Evolutionary conservation across 2,329 filamentous ascomycete species (phyloP), one percentile per base, ranked within the genome.

Genomic region (Cytospora paraplurivora): DNA sequence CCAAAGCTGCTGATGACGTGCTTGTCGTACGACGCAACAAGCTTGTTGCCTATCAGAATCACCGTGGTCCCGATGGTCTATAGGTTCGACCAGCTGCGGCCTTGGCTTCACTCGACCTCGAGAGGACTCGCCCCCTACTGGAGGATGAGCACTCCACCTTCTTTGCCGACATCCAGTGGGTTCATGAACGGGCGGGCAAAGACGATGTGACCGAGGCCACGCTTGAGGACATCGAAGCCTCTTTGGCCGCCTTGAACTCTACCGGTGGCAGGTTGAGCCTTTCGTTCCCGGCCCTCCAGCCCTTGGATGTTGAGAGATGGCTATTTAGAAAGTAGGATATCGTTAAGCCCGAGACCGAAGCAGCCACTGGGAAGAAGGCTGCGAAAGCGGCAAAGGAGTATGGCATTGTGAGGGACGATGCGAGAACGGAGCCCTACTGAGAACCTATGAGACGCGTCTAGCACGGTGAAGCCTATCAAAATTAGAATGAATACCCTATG

Each of bases 21-120:
- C 65, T 79, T 1, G 72, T 81, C 4, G 71, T 80, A 34, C 69
- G 78, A 19, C 71, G 78, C 38, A 76, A 73, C 1, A 74, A 75
- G 57, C 38, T 74, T 38, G 77, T 79, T 11, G 75, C 73, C 2
- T 76, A 71, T 44, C 63, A 61, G 35, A 59, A 67, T 59, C 17
- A 33, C 47, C 62, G 64, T 33, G 35, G 55, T 6, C 15, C 35
- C 11, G 51, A 21, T 21, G 51, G 32, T 15, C 38, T 21, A 13
- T 64, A 32, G 59, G 44, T 56, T 37, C 34, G 38, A 33, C 60
- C 63, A 13, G 37, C 67, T 2, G 35, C 49, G 11, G 56, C 67
- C 8, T 38, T 60, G 58, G 7, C 33, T 11, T 63, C 69, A 10
- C 37, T 71, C 19, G 65, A 62, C 1, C 57, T 62, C 10, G 69